These are phyloP conservation scores for Capsella bursapastoris DNA, from an alignment of 345 rosid genomes.

Conservation along the genomic window DNA sequence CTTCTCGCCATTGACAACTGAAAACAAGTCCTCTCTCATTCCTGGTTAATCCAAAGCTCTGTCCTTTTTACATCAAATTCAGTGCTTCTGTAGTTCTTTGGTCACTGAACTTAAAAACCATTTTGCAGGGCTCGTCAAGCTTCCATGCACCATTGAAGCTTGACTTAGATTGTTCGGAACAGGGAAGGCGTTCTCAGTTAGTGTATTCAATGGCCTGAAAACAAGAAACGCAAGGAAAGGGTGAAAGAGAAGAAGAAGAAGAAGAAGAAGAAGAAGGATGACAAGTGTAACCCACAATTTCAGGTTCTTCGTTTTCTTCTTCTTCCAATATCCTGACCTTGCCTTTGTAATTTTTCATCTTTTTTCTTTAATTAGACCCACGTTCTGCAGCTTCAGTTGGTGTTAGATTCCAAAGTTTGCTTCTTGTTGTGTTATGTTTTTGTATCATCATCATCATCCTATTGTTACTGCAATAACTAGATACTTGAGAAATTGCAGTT, in stretches of 20 bases:
- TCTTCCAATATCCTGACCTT: conserved; percentile 37
- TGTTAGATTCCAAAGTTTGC: conserved; percentile 29
- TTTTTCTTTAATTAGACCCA: conserved; percentile 29
- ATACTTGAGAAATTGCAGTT: conserved; percentile 35
- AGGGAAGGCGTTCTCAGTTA: conserved; percentile 28
- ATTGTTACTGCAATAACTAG: conserved; percentile 26
- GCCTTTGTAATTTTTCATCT: conserved; percentile 34
- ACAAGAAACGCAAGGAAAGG: conserved; percentile 28
- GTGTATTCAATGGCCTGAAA: conserved; percentile 56
- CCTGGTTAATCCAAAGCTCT: conserved; percentile 48
- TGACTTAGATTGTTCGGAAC: conserved; percentile 35
- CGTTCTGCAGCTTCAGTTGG: conserved; percentile 34
- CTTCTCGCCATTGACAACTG: conserved; percentile 68
- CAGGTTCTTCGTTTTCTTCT: conserved; percentile 37
- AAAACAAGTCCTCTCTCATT: conserved; percentile 28
- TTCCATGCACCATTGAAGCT: conserved; percentile 31
- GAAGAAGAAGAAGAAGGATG: conserved; percentile 9
- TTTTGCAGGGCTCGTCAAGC: conserved; percentile 33
- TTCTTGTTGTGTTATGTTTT: conserved; percentile 37
- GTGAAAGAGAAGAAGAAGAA: conserved; percentile 15
- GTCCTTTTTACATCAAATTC: conserved; percentile 6
- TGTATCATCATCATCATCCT: conserved; percentile 33
- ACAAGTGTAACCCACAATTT: conserved; percentile 2
- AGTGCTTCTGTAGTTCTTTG: not conserved
- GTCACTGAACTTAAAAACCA: conserved; percentile 21